Evolutionary conservation across 371 early-diverging fungal species (phyloP).

Genomic region (Saksenaea vasiformis): DNA sequence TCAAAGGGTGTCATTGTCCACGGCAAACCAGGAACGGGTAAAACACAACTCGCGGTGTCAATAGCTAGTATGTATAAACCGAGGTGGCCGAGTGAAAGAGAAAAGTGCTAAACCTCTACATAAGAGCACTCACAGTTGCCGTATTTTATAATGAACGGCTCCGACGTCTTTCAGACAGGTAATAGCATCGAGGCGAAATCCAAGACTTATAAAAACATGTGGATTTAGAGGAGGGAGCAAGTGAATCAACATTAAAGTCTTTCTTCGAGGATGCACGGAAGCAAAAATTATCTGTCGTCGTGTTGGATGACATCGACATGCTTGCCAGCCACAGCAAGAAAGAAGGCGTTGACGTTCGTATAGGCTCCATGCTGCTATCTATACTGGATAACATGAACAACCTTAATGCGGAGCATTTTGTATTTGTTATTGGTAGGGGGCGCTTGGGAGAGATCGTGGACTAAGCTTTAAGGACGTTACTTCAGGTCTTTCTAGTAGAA

Average conservation of each 20-base stretch:
- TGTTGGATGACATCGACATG: slow-evolving; percentile 69
- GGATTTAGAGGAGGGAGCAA: slow-evolving; percentile 58
- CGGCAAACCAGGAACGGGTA: slow-evolving; percentile 70
- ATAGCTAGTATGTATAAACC: slow-evolving; percentile 47
- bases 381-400: slow-evolving; percentile 46
- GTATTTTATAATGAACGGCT: slow-evolving; percentile 61
- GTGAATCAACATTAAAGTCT: slow-evolving; percentile 44
- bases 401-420: slow-evolving; percentile 13
- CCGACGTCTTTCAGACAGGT: slow-evolving; percentile 75
- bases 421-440: slow-evolving; percentile 57
- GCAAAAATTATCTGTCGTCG: slow-evolving; percentile 40
- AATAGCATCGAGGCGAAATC: not conserved
- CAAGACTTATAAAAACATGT: not conserved
- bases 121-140: slow-evolving; percentile 52
- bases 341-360: slow-evolving; percentile 35
- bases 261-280: slow-evolving; percentile 39
- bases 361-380: slow-evolving; percentile 24
- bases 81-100: too few species aligned
- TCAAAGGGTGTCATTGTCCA: slow-evolving; percentile 54
- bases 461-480: not conserved
- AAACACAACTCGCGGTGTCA: slow-evolving; percentile 57
- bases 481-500: slow-evolving; percentile 54
- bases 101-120: not conserved
- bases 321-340: slow-evolving; percentile 43
- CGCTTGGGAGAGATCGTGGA: not conserved